phyloP scores from a whole-genome alignment of 2,329 filamentous ascomycete species.

The Didymella exigua region DNA sequence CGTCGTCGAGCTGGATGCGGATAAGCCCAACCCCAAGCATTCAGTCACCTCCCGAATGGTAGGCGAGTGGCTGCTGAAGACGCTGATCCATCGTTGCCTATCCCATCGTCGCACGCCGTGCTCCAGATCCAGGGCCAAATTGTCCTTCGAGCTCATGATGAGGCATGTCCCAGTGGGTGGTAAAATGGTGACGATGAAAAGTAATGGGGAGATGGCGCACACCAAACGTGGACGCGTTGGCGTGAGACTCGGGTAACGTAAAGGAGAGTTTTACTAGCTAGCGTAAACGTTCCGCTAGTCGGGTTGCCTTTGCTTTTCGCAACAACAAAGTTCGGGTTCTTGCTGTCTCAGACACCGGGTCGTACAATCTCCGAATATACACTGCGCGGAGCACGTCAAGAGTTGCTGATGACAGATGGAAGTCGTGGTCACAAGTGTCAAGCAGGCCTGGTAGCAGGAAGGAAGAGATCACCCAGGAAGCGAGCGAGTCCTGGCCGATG shows the following conservation, averaged over 20 bases:
- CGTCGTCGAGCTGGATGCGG: slow-evolving; percentile 43
- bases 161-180: slow-evolving; percentile 24
- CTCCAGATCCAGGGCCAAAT: slow-evolving; percentile 38
- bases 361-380: slow-evolving; percentile 8
- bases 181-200: slow-evolving; percentile 15
- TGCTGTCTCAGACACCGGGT: slow-evolving; percentile 33
- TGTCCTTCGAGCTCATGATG: slow-evolving; percentile 42
- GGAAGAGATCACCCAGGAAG: slow-evolving; percentile 14
- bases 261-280: slow-evolving; percentile 35
- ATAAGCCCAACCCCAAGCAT: slow-evolving; percentile 43
- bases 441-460: slow-evolving; percentile 9
- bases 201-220: slow-evolving; percentile 30
- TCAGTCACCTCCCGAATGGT: slow-evolving; percentile 48
- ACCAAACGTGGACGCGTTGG: slow-evolving; percentile 28
- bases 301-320: slow-evolving; percentile 32
- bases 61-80: slow-evolving; percentile 46
- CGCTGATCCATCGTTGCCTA: slow-evolving; percentile 43
- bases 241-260: slow-evolving; percentile 36
- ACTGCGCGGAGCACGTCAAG: too few species aligned
- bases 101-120: slow-evolving; percentile 44
- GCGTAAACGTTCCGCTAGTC: slow-evolving; percentile 20
- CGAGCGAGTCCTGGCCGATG: slow-evolving; percentile 26
- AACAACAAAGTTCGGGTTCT: slow-evolving; percentile 27
- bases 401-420: slow-evolving; percentile 4
- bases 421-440: slow-evolving; percentile 26